These are phyloP conservation scores for Endocalyx cinctus DNA, from an alignment of 2,329 filamentous ascomycete genomes.

Conservation along the genomic window DNA sequence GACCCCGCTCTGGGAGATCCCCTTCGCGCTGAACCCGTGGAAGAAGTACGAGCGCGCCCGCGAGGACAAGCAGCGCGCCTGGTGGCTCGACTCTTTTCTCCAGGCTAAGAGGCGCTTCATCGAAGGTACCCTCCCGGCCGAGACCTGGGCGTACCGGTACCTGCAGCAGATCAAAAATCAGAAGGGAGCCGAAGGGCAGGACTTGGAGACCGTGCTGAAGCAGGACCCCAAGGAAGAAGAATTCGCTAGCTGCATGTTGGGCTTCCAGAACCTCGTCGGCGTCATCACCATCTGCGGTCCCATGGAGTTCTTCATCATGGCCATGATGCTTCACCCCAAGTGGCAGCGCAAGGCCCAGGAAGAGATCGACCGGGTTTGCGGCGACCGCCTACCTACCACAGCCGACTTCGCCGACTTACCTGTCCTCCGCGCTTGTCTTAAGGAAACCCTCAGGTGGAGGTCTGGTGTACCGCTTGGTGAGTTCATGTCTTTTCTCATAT, in stretches of 20 bases:
- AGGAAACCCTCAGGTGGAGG: slow-evolving; percentile 56
- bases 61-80: slow-evolving; percentile 37
- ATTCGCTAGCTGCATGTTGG: slow-evolving; percentile 47
- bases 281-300: slow-evolving; percentile 46
- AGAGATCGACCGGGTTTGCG: slow-evolving; percentile 53
- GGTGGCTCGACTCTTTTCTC: slow-evolving; percentile 41
- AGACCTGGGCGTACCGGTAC: slow-evolving; percentile 47
- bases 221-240: slow-evolving; percentile 39
- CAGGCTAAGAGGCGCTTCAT: slow-evolving; percentile 37
- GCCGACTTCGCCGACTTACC: slow-evolving; percentile 47
- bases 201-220: too few species aligned
- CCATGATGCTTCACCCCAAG: slow-evolving; percentile 47
- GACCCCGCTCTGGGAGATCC: slow-evolving; percentile 43
- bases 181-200: too few species aligned
- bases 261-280: slow-evolving; percentile 47
- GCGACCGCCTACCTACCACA: slow-evolving; percentile 47
- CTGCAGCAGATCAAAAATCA: slow-evolving; percentile 36
- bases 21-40: slow-evolving; percentile 43
- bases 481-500: neutral
- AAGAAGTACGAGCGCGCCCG: slow-evolving; percentile 40
- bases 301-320: slow-evolving; percentile 48
- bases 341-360: slow-evolving; percentile 51
- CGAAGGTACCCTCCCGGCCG: slow-evolving; percentile 34
- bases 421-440: slow-evolving; percentile 49
- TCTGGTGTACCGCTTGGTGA: slow-evolving; percentile 49